Evolutionary conservation across 192 early-diverging fungal species (phyloP).

Genomic region (Dissophora ornata): DNA sequence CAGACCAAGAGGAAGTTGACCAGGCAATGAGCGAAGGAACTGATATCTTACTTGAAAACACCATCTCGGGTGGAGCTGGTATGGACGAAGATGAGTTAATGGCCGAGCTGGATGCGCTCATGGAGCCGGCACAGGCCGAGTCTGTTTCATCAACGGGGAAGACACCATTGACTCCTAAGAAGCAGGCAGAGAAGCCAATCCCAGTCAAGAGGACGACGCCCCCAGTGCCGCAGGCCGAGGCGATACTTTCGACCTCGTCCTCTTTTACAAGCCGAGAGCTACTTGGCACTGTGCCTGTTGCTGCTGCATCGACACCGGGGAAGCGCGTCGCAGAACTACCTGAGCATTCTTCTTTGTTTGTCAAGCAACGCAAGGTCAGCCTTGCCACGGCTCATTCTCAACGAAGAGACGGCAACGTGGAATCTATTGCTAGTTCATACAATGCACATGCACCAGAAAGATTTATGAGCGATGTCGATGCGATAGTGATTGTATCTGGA

Average conservation of each 20-base stretch:
- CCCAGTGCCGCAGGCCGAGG: slow-evolving; percentile 10
- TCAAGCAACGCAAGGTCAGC: slow-evolving; percentile 47
- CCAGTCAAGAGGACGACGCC: slow-evolving; percentile 9
- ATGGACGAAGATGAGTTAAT: slow-evolving; percentile 43
- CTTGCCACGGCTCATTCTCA: slow-evolving; percentile 22
- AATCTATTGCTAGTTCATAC: neutral
- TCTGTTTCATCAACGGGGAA: neutral
- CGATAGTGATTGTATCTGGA: neutral
- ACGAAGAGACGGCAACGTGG: neutral
- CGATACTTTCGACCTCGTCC: neutral
- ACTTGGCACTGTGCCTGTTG: neutral
- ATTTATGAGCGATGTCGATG: neutral
- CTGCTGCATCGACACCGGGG: slow-evolving; percentile 16
- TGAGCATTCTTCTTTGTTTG: slow-evolving; percentile 14
- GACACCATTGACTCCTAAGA: neutral
- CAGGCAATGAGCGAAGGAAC: slow-evolving; percentile 59
- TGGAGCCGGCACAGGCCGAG: slow-evolving; percentile 3
- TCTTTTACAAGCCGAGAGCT: too few species aligned
- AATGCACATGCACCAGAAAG: neutral
- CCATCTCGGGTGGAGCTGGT: slow-evolving; percentile 3
- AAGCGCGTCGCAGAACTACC: slow-evolving; percentile 48
- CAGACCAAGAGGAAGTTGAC: slow-evolving; percentile 73
- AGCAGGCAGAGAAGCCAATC: slow-evolving; percentile 5
- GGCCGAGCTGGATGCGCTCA: slow-evolving; percentile 44
- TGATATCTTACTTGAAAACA: slow-evolving; percentile 23